Evolutionary conservation across 106 monocot genomes (phyloP).

Genomic region (Amphibolis antarctica): DNA sequence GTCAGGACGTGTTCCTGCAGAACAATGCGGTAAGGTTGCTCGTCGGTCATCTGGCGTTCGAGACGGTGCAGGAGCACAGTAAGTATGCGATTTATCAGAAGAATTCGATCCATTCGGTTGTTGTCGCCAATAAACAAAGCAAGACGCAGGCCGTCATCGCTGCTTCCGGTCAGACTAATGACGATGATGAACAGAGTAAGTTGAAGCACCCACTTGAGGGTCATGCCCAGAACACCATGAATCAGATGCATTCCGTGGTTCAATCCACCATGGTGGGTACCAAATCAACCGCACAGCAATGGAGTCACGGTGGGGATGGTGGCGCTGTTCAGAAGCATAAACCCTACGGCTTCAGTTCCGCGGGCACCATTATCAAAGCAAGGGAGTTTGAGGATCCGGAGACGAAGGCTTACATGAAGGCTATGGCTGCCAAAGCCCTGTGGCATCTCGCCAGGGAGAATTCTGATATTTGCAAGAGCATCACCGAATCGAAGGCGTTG

Average conservation of each 20-base stretch:
- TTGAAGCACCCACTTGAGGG: conserved; percentile 13
- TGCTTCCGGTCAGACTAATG: neutral
- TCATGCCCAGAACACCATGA: conserved; percentile 2
- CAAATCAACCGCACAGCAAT: conserved; percentile 6
- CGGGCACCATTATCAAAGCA: conserved; percentile 36
- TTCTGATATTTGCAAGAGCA: conserved; percentile 66
- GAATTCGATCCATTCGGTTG: conserved; percentile 44
- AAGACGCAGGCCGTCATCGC: neutral
- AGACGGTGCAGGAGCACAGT: conserved; percentile 79
- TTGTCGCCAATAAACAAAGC: conserved; percentile 17
- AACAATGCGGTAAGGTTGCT: conserved; percentile 70
- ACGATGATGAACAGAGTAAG: conserved; percentile 1
- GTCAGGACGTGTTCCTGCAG: conserved; percentile 69
- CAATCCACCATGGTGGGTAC: conserved; percentile 36
- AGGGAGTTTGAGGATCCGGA: conserved; percentile 61
- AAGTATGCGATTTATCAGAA: conserved; percentile 53
- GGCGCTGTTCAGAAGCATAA: neutral
- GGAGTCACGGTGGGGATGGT: too few species aligned
- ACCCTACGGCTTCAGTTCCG: conserved; percentile 10
- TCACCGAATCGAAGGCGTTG: conserved; percentile 76
- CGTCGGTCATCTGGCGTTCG: conserved; percentile 78
- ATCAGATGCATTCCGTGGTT: conserved; percentile 40
- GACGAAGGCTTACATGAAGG: conserved; percentile 54
- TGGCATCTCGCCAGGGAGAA: conserved; percentile 61
- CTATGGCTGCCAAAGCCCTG: conserved; percentile 55